A percentile compares a stretch with the other conserved stretches of the same genome.
Conservation (phyloP, 2,329 filamentous ascomycete species). For the Epichloe baconii region DNA sequence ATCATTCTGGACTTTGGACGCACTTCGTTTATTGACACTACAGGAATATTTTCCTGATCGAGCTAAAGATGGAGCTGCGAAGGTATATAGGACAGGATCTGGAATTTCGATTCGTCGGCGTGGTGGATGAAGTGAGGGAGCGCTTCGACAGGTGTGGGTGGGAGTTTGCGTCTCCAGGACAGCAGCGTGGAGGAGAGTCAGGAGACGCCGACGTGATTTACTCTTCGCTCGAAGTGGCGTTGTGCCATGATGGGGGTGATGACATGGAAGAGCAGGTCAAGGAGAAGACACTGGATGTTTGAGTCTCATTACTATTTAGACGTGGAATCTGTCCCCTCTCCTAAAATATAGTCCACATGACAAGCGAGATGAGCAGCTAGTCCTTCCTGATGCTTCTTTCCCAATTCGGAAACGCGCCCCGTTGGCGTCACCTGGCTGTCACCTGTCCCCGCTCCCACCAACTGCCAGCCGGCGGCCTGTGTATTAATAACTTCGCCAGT, state of each 20-base stretch:
- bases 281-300: constrained; percentile 10
- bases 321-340: too few relatives aligned
- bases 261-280: constrained; percentile 3
- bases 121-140: constrained; percentile 28
- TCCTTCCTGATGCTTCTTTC: too few relatives aligned
- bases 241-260: constrained; percentile 8
- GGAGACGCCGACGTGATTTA: constrained; percentile 9
- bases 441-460: too few relatives aligned
- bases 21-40: constrained; percentile 40
- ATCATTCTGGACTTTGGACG: constrained; percentile 39
- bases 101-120: constrained; percentile 34
- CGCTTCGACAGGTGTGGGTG: constrained; percentile 27
- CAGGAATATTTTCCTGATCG: constrained; percentile 36
- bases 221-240: constrained; percentile 9
- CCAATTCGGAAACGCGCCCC: too few relatives aligned
- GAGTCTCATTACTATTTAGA: background rate
- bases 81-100: constrained; percentile 33
- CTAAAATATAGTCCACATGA: too few relatives aligned
- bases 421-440: too few relatives aligned
- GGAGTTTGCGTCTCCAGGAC: constrained; percentile 18
- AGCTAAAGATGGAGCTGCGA: constrained; percentile 33
- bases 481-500: too few relatives aligned
- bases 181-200: constrained; percentile 10
- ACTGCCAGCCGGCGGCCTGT: too few relatives aligned
- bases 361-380: too few relatives aligned